These are phyloP conservation scores for Eucalyptus caleyi DNA, from an alignment of 345 rosid genomes.

Conservation along the genomic window DNA sequence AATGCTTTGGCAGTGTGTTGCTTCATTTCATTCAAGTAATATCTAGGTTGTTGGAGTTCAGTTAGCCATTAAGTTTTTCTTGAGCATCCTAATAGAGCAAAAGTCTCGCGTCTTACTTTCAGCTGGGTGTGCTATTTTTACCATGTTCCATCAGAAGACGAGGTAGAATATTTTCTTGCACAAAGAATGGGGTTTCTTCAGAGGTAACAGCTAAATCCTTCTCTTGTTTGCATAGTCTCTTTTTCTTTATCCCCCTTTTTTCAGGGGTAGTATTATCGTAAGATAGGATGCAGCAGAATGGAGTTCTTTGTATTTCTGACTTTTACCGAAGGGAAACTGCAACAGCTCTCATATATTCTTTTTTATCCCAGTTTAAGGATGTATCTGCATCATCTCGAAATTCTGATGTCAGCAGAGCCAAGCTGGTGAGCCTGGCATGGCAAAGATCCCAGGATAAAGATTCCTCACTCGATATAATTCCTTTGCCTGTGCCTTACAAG, in stretches of 20 bases:
- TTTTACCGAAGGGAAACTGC: background rate
- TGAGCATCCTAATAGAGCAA: background rate
- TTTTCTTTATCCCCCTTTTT: background rate
- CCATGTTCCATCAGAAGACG: conserved; percentile 18
- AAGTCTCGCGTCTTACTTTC: background rate
- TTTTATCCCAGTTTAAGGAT: conserved; percentile 1
- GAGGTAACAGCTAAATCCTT: conserved; percentile 14
- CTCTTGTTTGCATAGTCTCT: background rate
- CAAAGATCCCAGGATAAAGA: conserved; percentile 20
- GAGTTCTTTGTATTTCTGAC: background rate
- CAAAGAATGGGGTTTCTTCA: conserved; percentile 3
- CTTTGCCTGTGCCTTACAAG: conserved; percentile 69
- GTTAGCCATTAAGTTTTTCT: background rate
- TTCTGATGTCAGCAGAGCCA: conserved; percentile 12
- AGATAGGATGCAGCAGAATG: background rate
- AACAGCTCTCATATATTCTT: background rate
- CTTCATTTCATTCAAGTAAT: background rate
- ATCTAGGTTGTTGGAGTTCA: background rate
- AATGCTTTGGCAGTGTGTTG: background rate
- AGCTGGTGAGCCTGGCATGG: conserved; percentile 62
- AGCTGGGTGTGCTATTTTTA: conserved; percentile 86
- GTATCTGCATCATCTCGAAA: background rate
- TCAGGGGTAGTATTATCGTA: background rate
- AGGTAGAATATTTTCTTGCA: conserved; percentile 51
- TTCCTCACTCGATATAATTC: conserved; percentile 28